phyloP scores from a whole-genome alignment of 2,329 filamentous ascomycete genomes.

The Verticillium tricorpus region DNA sequence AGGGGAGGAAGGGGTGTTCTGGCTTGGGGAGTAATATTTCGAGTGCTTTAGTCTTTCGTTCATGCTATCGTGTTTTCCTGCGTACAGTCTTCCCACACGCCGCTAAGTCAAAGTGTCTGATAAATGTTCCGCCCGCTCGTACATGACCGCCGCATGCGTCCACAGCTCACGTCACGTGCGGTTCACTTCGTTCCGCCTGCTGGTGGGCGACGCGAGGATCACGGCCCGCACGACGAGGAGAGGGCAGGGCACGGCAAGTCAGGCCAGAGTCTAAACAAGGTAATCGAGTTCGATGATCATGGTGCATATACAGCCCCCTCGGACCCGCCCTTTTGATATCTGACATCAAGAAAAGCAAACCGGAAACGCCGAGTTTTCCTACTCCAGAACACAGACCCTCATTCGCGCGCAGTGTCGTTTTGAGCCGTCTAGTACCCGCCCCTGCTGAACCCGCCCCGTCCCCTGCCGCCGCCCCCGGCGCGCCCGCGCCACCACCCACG shows the following conservation, averaged over 20 bases:
- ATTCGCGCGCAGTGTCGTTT: neutral
- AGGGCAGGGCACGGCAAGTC: neutral
- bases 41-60: neutral
- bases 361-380: conserved; percentile 3
- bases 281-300: conserved; percentile 1
- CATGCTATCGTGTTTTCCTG: neutral
- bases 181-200: too few species aligned
- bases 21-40: neutral
- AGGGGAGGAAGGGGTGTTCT: neutral
- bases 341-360: conserved; percentile 5
- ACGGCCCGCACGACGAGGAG: neutral
- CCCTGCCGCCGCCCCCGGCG: neutral
- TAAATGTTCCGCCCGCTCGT: too few species aligned
- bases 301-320: neutral
- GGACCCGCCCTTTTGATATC: conserved; percentile 2
- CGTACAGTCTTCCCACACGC: too few species aligned
- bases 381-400: conserved; percentile 1
- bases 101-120: too few species aligned
- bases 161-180: too few species aligned
- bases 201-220: too few species aligned
- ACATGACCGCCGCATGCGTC: too few species aligned
- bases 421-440: neutral
- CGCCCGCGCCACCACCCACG: conserved; percentile 11
- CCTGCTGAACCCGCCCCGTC: neutral
- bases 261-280: neutral